These are phyloP conservation scores for Thecaphora thlaspeos DNA, from an alignment of 1,284 basidiomycete species.

Conservation along the genomic window DNA sequence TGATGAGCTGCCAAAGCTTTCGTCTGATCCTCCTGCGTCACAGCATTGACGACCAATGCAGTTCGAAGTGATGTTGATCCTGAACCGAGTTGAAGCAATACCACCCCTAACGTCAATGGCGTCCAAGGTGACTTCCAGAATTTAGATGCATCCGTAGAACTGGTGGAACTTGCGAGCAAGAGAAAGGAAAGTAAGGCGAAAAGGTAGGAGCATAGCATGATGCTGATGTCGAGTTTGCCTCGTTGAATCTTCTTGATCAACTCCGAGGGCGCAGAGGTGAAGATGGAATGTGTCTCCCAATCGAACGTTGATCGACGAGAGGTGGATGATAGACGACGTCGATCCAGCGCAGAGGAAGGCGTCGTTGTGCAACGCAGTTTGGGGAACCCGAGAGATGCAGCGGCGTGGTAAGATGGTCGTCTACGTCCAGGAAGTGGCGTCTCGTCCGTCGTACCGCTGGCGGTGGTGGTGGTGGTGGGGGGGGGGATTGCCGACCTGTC, in stretches of 20 bases:
- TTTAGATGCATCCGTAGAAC: constrained; percentile 11
- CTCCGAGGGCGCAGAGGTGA: constrained; percentile 22
- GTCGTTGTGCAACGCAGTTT: constrained; percentile 1
- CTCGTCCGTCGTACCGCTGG: too few species aligned
- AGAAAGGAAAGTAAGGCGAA: constrained; percentile 20
- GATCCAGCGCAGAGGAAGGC: background rate
- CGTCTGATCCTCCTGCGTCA: constrained; percentile 37
- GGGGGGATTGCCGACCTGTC: too few species aligned
- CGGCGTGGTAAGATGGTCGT: constrained; percentile 27
- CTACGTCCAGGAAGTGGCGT: constrained; percentile 8
- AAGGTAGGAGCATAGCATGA: constrained; percentile 29
- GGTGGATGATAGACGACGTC: constrained; percentile 14
- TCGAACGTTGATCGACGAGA: constrained; percentile 17
- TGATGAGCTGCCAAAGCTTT: constrained; percentile 46
- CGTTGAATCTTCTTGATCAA: constrained; percentile 36
- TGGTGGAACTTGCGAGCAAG: constrained; percentile 25
- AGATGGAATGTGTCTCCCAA: constrained; percentile 34
- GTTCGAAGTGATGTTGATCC: constrained; percentile 43
- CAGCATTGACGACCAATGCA: constrained; percentile 43
- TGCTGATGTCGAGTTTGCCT: constrained; percentile 43
- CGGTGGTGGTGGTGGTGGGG: too few species aligned
- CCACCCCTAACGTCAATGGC: constrained; percentile 30
- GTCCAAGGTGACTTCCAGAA: constrained; percentile 37
- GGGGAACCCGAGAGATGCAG: constrained; percentile 20
- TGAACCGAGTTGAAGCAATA: constrained; percentile 35